Base-by-base conservation (phyloP, 352 stramenopile genomes). In the Thalassiosira exigua region DNA sequence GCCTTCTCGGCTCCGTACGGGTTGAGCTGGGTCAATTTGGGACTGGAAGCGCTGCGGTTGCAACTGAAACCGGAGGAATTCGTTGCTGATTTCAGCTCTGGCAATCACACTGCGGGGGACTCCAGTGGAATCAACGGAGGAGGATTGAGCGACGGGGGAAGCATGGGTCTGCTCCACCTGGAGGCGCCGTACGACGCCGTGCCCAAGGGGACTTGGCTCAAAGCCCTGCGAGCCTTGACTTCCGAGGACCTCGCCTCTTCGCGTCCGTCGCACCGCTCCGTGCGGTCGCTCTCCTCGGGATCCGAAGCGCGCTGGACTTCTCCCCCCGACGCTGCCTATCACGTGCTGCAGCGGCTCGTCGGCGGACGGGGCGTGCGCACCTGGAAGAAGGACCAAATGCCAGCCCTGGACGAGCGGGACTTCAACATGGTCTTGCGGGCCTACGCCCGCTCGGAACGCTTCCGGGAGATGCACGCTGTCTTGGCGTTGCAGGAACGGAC, bases 341-440 rank as follows among this genome's bases (percentile, higher is more conserved):
- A 82, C 26, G 79, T 93, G 36, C 61, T 93, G 17, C 85, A 93
- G 78, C 74, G 87, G 32, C 61, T 93, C 4, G 56, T 90, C 11
- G 85, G 69, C 0, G 75, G 77, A 7, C 64, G 79, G 21, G 87
- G 87, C 4, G 64, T 93, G 21, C 71, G 82, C 26, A 64, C 41
- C 26, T 62, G 33, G 2, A 65, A 30, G 9, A 66, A 59, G 19
- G 60, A 72, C 39, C 12, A 51, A 21, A 27, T 50, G 39, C 14
- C 39, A 36, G 26, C 21, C 54, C 57, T 92, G 11, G 79, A 84
- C 29, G 87, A 93, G 75, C 65, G 79, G 29, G 87, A 93, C 71
- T 91, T 91, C 65, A 90, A 88, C 50, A 84, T 86, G 52, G 82
- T 93, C 2, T 69, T 93, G 2, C 87, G 90, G 62, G 61, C 83